Percentiles rank a stretch among this genome's conserved stretches.
phyloP scores from a whole-genome alignment of 768 basidiomycete genomes.

The Podaxis pistillaris region DNA sequence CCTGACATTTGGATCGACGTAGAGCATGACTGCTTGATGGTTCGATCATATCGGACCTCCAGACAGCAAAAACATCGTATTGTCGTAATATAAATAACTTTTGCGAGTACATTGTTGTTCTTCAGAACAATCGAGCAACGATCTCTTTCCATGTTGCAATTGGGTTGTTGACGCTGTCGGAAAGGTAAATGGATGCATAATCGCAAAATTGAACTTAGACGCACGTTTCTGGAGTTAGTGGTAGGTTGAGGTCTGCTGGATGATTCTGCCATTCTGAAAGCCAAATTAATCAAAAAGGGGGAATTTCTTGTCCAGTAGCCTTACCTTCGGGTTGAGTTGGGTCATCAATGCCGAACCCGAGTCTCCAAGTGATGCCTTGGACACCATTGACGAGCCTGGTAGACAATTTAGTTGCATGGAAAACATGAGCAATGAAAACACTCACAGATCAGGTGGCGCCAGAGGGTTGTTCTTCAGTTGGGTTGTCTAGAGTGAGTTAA shows the following conservation, averaged over 20 bases:
- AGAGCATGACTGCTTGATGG: background rate
- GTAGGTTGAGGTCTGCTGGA: constrained; percentile 52
- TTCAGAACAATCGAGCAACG: constrained; percentile 25
- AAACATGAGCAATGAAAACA: constrained; percentile 5
- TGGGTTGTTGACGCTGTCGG: constrained; percentile 53
- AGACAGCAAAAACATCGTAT: background rate
- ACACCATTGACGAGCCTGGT: constrained; percentile 51
- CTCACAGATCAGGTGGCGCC: constrained; percentile 65
- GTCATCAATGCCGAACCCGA: constrained; percentile 55
- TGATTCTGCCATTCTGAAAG: constrained; percentile 58
- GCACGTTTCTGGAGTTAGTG: constrained; percentile 47
- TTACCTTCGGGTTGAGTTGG: constrained; percentile 56
- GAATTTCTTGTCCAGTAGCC: constrained; percentile 7
- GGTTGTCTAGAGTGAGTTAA: constrained; percentile 35
- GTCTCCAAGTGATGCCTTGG: constrained; percentile 64
- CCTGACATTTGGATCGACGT: background rate
- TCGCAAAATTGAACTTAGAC: constrained; percentile 20
- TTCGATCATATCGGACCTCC: background rate
- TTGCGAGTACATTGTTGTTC: background rate
- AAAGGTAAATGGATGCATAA: background rate
- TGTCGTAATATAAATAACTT: background rate
- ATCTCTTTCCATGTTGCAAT: constrained; percentile 53
- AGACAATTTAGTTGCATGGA: background rate
- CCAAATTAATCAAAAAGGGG: background rate
- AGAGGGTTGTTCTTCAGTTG: constrained; percentile 52